Base-by-base conservation (phyloP, 2,329 filamentous ascomycete genomes). In the Salinomyces thailandicus region DNA sequence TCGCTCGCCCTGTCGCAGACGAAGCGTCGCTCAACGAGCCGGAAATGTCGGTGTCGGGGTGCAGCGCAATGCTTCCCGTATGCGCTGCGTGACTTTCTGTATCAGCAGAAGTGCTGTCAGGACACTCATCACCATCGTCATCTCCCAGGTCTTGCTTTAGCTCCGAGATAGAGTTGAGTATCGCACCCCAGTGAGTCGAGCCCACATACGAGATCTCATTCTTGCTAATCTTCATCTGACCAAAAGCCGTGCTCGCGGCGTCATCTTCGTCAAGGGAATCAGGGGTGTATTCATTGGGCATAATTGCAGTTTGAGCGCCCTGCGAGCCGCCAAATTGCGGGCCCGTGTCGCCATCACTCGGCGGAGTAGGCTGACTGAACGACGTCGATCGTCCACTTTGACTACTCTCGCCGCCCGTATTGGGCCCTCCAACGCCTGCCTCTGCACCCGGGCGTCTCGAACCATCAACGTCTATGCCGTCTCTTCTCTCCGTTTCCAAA, bases 121-220 rank as follows among this genome's bases (percentile, higher is more conserved):
- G 15, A 4, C 14, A 13, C 22, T 36, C 29, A 2, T 16, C 14
- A 15, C 36, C 26, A 3, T 51, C 48, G 2, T 48, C 41, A 3
- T 45, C 40, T 2, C 43, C 52, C 4, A 60, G 43, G 16, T 58
- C 53, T 11, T 51, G 44, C 37, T 57, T 58, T 29, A 59, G 32
- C 5, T 58, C 55, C 17, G 47, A 51, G 18, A 60, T 59, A 59
- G 87, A 83, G 48, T 76, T 71, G 37, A 93, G 64, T 36, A 93
- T 75, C 26, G 79, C 76, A 50, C 83, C 79, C 85, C 85, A 93
- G 59, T 91, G 82, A 37, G 83, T 79, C 46, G 85, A 80, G 38
- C 84, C 85, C 43, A 89, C 67, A 55, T 91, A 93, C 63, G 84
- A 75, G 16, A 81, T 80, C 58, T 85, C 85, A 37, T 72, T 68